Base-by-base conservation (phyloP, 2,329 filamentous ascomycete species). In the Ophiostoma triangulosporum region DNA sequence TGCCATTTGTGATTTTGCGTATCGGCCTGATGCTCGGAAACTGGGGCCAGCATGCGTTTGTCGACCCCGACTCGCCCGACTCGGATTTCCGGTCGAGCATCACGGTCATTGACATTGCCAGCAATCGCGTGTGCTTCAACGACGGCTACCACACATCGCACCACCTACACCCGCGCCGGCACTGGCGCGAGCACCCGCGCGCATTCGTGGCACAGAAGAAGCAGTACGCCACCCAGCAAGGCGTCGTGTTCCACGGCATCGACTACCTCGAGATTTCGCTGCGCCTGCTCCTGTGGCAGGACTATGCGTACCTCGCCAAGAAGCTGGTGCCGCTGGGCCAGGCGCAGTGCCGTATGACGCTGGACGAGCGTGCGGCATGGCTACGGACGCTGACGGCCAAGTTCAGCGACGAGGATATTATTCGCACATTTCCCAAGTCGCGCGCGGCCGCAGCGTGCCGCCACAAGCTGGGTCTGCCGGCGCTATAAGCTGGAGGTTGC, bases 121-220 rank as follows among this genome's bases (percentile, higher is more conserved):
- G 81, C 67, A 90, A 90, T 65, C 83, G 86, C 33, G 83, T 83
- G 66, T 90, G 84, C 69, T 89, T 83, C 74, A 89, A 90, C 61
- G 86, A 89, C 61, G 86, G 86, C 58, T 89, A 88, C 65, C 85
- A 89, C 67, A 89, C 84, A 6, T 87, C 84, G 17, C 86, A 89
- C 63, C 86, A 89, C 61, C 76, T 89, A 51, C 88, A 89, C 67
- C 86, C 84, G 0, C 74, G 78, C 27, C 79, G 86, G 1, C 87
- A 90, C 69, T 91, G 86, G 86, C 81, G 86, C 54, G 84, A 90
- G 20, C 86, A 90, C 60, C 86, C 86, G 0, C 72, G 80, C 12
- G 78, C 84, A 6, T 88, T 91, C 66, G 69, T 90, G 2, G 74
- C 81, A 60, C 77, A 80, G 46, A 88, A 88, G 66, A 68, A 76